Conservation (phyloP, 2,329 filamentous ascomycete species). For the Clonostachys byssicola region DNA sequence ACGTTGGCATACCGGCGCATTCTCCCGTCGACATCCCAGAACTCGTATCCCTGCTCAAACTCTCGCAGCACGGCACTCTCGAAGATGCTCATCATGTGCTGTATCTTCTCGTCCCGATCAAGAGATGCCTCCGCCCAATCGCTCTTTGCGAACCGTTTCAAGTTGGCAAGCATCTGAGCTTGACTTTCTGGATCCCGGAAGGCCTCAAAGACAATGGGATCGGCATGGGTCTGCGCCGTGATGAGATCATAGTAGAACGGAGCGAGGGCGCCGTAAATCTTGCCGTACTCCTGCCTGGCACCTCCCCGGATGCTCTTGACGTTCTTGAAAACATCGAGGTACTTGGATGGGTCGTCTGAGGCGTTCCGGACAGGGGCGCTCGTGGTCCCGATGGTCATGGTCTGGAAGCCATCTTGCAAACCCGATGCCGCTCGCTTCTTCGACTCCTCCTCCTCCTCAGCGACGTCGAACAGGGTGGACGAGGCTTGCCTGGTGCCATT, state of each 20-base stretch:
- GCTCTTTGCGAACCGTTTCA: constrained; percentile 73
- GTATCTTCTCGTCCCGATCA: constrained; percentile 67
- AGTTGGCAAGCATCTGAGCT: constrained; percentile 80
- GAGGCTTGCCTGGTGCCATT: constrained; percentile 12
- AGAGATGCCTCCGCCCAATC: constrained; percentile 75
- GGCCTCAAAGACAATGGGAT: constrained; percentile 80
- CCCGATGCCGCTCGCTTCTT: constrained; percentile 50
- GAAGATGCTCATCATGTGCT: constrained; percentile 74
- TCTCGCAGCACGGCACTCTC: constrained; percentile 87
- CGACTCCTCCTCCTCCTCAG: constrained; percentile 67
- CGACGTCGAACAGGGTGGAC: constrained; percentile 70
- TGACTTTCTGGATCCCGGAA: constrained; percentile 88
- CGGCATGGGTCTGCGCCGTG: constrained; percentile 66
- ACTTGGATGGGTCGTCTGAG: constrained; percentile 54
- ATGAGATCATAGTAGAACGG: constrained; percentile 86
- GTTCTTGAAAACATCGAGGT: constrained; percentile 65
- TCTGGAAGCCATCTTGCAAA: constrained; percentile 71
- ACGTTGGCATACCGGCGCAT: constrained; percentile 91
- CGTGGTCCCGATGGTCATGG: constrained; percentile 51
- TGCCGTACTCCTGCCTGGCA: constrained; percentile 86
- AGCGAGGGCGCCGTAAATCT: constrained; percentile 80
- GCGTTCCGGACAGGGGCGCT: constrained; percentile 27
- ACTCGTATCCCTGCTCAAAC: constrained; percentile 89
- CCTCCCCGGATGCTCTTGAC: constrained; percentile 77
- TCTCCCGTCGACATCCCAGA: constrained; percentile 79